Base-by-base conservation (phyloP, 352 stramenopile genomes). In the Blastocystis sp. region DNA sequence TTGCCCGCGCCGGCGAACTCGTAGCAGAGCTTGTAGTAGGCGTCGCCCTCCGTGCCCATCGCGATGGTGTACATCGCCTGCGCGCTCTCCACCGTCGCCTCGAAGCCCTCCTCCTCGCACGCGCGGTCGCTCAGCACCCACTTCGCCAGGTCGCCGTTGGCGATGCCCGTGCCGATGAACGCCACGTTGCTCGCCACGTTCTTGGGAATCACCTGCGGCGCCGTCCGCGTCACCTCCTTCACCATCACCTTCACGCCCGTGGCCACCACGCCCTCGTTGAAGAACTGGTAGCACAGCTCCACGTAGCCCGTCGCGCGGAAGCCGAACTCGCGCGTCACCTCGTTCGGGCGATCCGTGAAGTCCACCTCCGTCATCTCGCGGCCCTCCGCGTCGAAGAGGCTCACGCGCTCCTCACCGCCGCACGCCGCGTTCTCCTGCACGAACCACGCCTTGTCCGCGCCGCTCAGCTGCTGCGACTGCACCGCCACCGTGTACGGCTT, bases 211-310 rank as follows among this genome's bases (percentile, higher is more conserved):
- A 69, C 65, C 21, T 11, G 52, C 38, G 74, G 74, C 34, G 74
- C 19, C 3, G 14, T n/a, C 40, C 57, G 34, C 42, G 74, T 84
- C 57, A 84, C 57, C 28, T 84, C 74, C 74, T 69, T 66, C 59
- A 84, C 74, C 17, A 28, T 38, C 34, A 84, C 61, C 54, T 38
- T 28, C 45, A 84, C 21, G 19, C 74, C 74, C 7, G 74, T 84
- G 17, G 38, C 21, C 34, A 84, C 52, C 54, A 24, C 57, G 17
- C 48, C 3, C 54, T 84, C 74, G 52, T 54, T 52, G 1, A 43
- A 62, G 74, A 84, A 84, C 52, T 48, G 28, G 74, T 84, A 84
- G 61, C 74, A 84, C 54, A 84, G 14, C 45, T 84, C 74, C 21
- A 84, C 38, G 28, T 28, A 42, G 3, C 74, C 74, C 42, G 74